Evolutionary conservation across 1,284 basidiomycete species (phyloP).

Genomic region (Laetiporus sulphureus): DNA sequence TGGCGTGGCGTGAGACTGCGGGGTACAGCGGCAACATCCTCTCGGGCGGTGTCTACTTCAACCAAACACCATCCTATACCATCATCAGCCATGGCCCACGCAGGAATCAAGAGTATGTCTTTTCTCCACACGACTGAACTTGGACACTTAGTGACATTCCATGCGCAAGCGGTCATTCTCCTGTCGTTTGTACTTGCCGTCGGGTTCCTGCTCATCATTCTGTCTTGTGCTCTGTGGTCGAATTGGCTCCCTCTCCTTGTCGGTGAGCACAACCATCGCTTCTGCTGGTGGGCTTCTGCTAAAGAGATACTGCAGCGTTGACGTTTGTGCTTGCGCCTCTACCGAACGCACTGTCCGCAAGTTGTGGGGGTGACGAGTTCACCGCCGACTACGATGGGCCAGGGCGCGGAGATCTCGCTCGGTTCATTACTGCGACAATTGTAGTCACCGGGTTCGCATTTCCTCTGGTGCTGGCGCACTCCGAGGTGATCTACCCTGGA

Average conservation of each 20-base stretch:
- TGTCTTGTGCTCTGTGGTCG: slow-evolving; percentile 92
- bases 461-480: slow-evolving; percentile 89
- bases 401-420: slow-evolving; percentile 73
- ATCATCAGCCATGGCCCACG: slow-evolving; percentile 18
- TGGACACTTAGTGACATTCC: slow-evolving; percentile 9
- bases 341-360: slow-evolving; percentile 88
- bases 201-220: slow-evolving; percentile 95
- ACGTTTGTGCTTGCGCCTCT: slow-evolving; percentile 94
- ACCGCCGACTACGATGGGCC: slow-evolving; percentile 52
- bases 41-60: slow-evolving; percentile 6
- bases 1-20: too few relatives aligned
- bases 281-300: slow-evolving; percentile 3
- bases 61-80: neutral
- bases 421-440: slow-evolving; percentile 88
- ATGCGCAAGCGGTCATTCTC: slow-evolving; percentile 79
- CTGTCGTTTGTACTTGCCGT: slow-evolving; percentile 95
- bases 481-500: slow-evolving; percentile 77
- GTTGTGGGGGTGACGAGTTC: slow-evolving; percentile 85
- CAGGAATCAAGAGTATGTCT: slow-evolving; percentile 28
- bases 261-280: slow-evolving; percentile 53
- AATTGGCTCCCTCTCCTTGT: slow-evolving; percentile 98
- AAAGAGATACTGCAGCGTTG: slow-evolving; percentile 53
- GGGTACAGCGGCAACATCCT: slow-evolving; percentile 3
- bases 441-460: slow-evolving; percentile 93
- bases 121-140: slow-evolving; percentile 5